Evolutionary conservation across 805 yeast species (phyloP).

Genomic region (Kuraishia ogatae): DNA sequence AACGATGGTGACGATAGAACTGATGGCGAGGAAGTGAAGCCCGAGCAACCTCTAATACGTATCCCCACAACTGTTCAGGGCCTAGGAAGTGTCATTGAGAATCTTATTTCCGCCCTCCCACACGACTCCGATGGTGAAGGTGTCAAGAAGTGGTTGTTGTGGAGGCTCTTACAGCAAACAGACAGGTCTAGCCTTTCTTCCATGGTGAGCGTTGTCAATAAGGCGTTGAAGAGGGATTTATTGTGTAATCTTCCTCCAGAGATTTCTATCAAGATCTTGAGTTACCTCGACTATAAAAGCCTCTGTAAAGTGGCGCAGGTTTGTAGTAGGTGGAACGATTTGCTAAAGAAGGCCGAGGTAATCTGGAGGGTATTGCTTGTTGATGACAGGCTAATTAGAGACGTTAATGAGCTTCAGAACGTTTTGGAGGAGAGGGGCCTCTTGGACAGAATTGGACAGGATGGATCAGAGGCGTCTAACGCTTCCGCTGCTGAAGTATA

Average conservation of each 20-base stretch:
- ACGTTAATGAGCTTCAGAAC: conserved; percentile 31
- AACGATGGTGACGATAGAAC: conserved; percentile 10
- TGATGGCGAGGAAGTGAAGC: conserved; percentile 12
- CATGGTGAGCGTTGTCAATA: conserved; percentile 40
- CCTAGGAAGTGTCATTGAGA: not conserved
- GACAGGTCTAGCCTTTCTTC: conserved; percentile 57
- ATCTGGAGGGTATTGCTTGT: conserved; percentile 66
- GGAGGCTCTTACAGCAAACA: conserved; percentile 45
- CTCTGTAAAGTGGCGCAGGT: conserved; percentile 56
- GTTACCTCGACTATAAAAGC: conserved; percentile 53
- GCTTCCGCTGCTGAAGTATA: conserved; percentile 17
- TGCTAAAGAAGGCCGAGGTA: conserved; percentile 50
- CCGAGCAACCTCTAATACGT: not conserved
- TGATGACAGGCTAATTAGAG: conserved; percentile 50
- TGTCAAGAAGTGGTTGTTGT: conserved; percentile 25
- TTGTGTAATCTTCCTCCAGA: conserved; percentile 68
- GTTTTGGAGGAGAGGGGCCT: not conserved
- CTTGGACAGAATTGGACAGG: not conserved
- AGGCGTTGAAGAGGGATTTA: conserved; percentile 64
- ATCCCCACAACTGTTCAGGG: conserved; percentile 1
- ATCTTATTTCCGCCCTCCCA: conserved; percentile 2
- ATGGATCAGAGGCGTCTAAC: not conserved
- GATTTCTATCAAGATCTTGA: conserved; percentile 54
- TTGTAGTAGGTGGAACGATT: conserved; percentile 57
- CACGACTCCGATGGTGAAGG: not conserved